Evolutionary conservation across 225 moss, liverwort and hornwort genomes (phyloP).

Genomic region (Takakia lepidozioides): DNA sequence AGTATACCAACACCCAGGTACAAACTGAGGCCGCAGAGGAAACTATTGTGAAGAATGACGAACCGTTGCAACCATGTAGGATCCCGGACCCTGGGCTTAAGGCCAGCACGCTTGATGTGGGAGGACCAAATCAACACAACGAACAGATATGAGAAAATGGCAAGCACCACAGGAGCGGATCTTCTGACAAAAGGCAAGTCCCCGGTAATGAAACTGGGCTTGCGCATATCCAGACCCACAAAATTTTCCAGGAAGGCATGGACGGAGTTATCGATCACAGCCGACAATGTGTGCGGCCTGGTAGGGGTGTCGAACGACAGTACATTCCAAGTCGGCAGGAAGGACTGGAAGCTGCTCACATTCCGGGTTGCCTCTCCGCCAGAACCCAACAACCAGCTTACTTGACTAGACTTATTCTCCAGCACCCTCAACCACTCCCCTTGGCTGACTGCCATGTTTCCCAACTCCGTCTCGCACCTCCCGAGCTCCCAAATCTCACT

Average conservation of each 20-base stretch:
- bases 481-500: too few species aligned
- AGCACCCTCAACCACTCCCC: too few species aligned
- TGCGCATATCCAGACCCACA: slow-evolving; percentile 53
- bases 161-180: slow-evolving; percentile 46
- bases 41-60: slow-evolving; percentile 57
- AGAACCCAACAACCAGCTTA: too few species aligned
- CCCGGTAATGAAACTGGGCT: slow-evolving; percentile 53
- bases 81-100: slow-evolving; percentile 47
- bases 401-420: too few species aligned
- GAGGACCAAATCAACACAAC: slow-evolving; percentile 71
- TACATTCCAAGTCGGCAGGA: too few species aligned
- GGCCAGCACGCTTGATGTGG: slow-evolving; percentile 41
- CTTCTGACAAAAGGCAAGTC: slow-evolving; percentile 52
- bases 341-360: too few species aligned
- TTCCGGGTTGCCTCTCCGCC: too few species aligned
- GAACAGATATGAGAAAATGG: slow-evolving; percentile 42
- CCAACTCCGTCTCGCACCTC: too few species aligned
- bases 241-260: slow-evolving; percentile 22
- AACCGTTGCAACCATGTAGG: slow-evolving; percentile 58
- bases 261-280: slow-evolving; percentile 16
- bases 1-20: slow-evolving; percentile 65
- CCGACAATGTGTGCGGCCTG: slow-evolving; percentile 3
- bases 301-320: too few species aligned
- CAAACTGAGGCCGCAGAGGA: slow-evolving; percentile 66
- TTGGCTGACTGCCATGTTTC: too few species aligned